Percentiles rank a stretch among this genome's conserved stretches.
Conservation (phyloP, 495 filamentous ascomycete species). For the Penicillium ochrochloron region DNA sequence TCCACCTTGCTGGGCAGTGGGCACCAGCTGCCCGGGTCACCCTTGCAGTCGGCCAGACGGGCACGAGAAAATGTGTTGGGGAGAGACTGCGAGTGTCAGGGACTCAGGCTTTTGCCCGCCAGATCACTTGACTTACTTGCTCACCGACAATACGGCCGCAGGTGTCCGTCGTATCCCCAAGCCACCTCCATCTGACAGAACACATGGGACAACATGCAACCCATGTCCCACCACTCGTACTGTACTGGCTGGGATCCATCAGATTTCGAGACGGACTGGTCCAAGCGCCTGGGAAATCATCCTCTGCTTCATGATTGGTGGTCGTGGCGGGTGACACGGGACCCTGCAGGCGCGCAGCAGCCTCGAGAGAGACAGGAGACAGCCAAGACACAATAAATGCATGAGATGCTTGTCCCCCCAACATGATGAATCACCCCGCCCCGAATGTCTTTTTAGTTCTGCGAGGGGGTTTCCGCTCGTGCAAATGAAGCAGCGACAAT, state of each 20-base stretch:
- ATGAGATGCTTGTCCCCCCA: not conserved
- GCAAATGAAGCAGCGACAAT: slow-evolving; percentile 96
- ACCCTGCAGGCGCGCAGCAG: slow-evolving; percentile 7
- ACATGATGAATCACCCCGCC: not conserved
- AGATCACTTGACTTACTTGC: not conserved
- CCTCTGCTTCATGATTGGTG: not conserved
- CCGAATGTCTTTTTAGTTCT: slow-evolving; percentile 13
- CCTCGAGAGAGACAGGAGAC: not conserved
- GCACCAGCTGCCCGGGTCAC: not conserved
- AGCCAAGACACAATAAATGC: too few relatives aligned
- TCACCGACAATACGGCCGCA: not conserved
- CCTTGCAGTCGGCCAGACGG: not conserved
- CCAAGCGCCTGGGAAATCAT: not conserved
- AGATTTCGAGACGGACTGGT: not conserved
- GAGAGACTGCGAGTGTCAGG: not conserved
- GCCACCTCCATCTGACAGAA: not conserved
- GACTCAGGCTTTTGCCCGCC: not conserved
- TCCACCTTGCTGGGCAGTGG: not conserved
- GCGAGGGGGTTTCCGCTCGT: slow-evolving; percentile 24
- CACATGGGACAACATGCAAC: not conserved
- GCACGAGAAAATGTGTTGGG: not conserved
- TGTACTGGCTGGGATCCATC: not conserved
- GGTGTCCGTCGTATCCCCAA: not conserved
- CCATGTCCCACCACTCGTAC: not conserved
- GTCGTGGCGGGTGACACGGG: slow-evolving; percentile 4